Base-by-base conservation (phyloP, 2,329 filamentous ascomycete species). In the Drechslerella dactyloides region DNA sequence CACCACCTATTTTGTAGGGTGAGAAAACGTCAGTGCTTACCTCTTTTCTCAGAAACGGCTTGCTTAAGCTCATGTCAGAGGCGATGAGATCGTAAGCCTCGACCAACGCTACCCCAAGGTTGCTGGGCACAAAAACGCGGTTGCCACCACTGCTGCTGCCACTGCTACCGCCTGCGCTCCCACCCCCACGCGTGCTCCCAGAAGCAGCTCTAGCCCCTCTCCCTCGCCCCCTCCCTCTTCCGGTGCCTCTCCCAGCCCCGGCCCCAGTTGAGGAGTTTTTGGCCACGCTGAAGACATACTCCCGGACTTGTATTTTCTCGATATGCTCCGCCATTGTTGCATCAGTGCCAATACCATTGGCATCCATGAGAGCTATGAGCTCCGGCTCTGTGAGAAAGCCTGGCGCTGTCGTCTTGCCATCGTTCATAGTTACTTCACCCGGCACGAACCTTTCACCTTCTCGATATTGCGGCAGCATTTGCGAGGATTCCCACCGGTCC, bases 281-380 rank as follows among this genome's bases (percentile, higher is more conserved):
- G 77, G 83, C 78, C 81, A 86, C 78, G 78, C 89, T 88, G 64
- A 87, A 86, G 55, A 92, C 93, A 77, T 99, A 99, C 76, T 93
- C 85, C 69, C 94, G 84, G 68, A 93, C 87, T 79, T 97, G 92
- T 76, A 99, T 96, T 80, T 93, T 99, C 69, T 90, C 87, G 77
- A 99, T 99, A 78, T 99, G 94, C 77, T 99, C 94, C 0, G 94
- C 94, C 94, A 99, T 99, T 0, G 94, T 99, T 5, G 94, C 94
- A 81, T 99, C 94, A 8, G 94, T 99, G 11, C 94, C 94, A 74
- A 99, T 99, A 1, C 94, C 94, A 78, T 99, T 99, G 50, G 91
- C 93, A 81, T 99, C 94, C 94, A 99, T 99, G 10, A 99, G 85
- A 1, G 89, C 90, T 78, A 99, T 96, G 24, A 99, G 83, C 78